Evolutionary conservation across 805 yeast genomes (phyloP).

Genomic region (Suhomyces sp.): DNA sequence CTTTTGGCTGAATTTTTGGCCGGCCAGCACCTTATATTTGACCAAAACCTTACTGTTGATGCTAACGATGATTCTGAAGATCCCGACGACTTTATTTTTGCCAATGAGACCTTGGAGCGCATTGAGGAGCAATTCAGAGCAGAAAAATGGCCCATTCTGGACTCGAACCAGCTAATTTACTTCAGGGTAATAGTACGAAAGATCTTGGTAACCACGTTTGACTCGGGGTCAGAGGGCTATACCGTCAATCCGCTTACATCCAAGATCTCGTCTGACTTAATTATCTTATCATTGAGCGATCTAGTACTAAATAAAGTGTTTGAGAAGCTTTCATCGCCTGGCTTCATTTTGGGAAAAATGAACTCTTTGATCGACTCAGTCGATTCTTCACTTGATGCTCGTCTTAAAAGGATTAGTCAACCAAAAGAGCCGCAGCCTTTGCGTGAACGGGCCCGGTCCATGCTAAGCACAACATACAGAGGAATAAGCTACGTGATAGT

Average conservation of each 20-base stretch:
- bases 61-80: background rate
- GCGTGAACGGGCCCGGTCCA: background rate
- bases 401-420: background rate
- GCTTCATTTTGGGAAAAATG: constrained; percentile 21
- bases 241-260: constrained; percentile 17
- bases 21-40: constrained; percentile 19
- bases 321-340: constrained; percentile 22
- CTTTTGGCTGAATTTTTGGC: constrained; percentile 4
- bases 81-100: background rate
- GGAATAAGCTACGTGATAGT: background rate
- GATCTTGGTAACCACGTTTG: constrained; percentile 17
- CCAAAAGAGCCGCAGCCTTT: background rate
- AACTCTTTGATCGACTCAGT: constrained; percentile 5
- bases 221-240: constrained; percentile 4
- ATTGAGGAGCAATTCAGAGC: background rate
- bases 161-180: constrained; percentile 11
- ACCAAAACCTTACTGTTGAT: background rate
- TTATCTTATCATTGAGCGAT: constrained; percentile 26
- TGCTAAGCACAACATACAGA: background rate
- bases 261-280: constrained; percentile 21
- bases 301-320: constrained; percentile 24
- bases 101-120: constrained; percentile 3
- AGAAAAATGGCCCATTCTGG: background rate
- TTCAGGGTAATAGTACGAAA: constrained; percentile 22
- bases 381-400: constrained; percentile 1